Evolutionary conservation across 2,329 filamentous ascomycete species (phyloP).

Genomic region (Paracoccidioides brasiliensis): DNA sequence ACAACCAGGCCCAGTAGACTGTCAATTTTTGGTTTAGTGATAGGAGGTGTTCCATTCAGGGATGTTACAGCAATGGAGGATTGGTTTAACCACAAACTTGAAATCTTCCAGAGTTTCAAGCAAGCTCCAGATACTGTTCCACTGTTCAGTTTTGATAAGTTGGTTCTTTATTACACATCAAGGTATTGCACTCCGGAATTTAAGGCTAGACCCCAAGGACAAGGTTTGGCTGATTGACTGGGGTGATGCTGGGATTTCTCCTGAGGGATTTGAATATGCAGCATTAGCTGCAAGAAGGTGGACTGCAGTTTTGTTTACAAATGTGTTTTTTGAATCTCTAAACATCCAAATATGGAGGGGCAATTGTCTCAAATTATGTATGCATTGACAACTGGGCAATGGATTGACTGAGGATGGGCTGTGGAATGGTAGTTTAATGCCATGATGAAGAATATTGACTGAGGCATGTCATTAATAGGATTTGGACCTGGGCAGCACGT

Average conservation of each 20-base stretch:
- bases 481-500: too few species aligned
- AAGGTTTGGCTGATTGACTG: slow-evolving; percentile 13
- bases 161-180: slow-evolving; percentile 9
- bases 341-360: slow-evolving; percentile 4
- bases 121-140: slow-evolving; percentile 9
- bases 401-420: slow-evolving; percentile 5
- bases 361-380: slow-evolving; percentile 6
- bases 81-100: slow-evolving; percentile 12
- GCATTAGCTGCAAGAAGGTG: slow-evolving; percentile 10
- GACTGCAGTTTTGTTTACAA: slow-evolving; percentile 9
- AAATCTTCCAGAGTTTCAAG: slow-evolving; percentile 10
- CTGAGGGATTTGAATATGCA: slow-evolving; percentile 11
- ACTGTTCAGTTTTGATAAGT: slow-evolving; percentile 10
- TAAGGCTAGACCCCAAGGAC: slow-evolving; percentile 7
- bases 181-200: slow-evolving; percentile 10
- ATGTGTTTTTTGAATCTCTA: slow-evolving; percentile 11
- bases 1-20: slow-evolving; percentile 9
- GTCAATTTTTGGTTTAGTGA: slow-evolving; percentile 10
- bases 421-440: too few species aligned
- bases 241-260: slow-evolving; percentile 12
- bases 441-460: too few species aligned
- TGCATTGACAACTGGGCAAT: slow-evolving; percentile 6
- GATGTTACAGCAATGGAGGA: slow-evolving; percentile 6
- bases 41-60: slow-evolving; percentile 10
- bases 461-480: too few species aligned